These are phyloP conservation scores for Nakazawaea pomicola DNA, from an alignment of 805 yeast genomes.

Conservation along the genomic window DNA sequence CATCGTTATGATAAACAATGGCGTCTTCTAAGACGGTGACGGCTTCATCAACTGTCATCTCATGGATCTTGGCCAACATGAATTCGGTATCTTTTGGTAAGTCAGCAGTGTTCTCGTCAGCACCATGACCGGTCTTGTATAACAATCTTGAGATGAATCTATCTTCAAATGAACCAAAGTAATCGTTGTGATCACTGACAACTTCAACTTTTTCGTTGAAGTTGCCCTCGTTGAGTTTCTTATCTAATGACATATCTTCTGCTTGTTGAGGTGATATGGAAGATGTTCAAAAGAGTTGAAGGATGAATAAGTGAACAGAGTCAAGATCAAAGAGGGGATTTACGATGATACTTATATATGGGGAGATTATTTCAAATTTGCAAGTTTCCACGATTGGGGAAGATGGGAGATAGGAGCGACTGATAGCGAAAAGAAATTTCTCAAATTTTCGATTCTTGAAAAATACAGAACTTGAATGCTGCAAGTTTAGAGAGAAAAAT, in stretches of 20 bases:
- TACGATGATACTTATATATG: too few relatives aligned
- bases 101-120: conserved; percentile 2
- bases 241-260: not conserved
- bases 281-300: not conserved
- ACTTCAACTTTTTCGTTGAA: conserved; percentile 8
- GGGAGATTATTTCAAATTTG: too few relatives aligned
- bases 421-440: too few relatives aligned
- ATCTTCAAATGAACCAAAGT: conserved; percentile 8
- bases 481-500: too few relatives aligned
- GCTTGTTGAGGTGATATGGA: not conserved
- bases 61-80: conserved; percentile 35
- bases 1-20: conserved; percentile 37
- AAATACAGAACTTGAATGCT: too few relatives aligned
- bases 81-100: conserved; percentile 20
- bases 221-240: not conserved
- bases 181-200: conserved; percentile 1
- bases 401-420: too few relatives aligned
- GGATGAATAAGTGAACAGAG: too few relatives aligned
- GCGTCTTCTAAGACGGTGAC: conserved; percentile 33
- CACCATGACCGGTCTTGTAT: conserved; percentile 12
- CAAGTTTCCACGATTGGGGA: too few relatives aligned
- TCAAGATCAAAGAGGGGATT: too few relatives aligned
- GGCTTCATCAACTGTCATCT: conserved; percentile 33
- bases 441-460: too few relatives aligned
- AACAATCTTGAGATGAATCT: conserved; percentile 6